Conservation (phyloP, 2,329 filamentous ascomycete genomes). For the Trichoderma brevicompactum region DNA sequence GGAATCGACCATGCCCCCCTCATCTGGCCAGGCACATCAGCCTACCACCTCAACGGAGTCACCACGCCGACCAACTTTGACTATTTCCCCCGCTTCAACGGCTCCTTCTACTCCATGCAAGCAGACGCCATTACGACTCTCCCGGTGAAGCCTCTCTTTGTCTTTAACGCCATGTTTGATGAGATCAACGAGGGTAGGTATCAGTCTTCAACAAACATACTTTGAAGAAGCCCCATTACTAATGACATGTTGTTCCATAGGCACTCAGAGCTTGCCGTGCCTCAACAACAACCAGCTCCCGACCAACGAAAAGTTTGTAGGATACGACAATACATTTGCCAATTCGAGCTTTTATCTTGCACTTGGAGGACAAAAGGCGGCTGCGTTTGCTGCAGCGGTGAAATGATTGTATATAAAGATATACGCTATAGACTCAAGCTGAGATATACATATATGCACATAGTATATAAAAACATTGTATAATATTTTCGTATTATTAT, state of each 20-base stretch:
- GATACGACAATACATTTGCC: conserved; percentile 19
- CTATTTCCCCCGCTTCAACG: conserved; percentile 26
- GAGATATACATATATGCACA: background rate
- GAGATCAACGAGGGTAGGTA: conserved; percentile 21
- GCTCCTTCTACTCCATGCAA: conserved; percentile 25
- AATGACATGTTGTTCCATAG: background rate
- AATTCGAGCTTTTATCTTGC: conserved; percentile 9
- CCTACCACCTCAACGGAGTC: conserved; percentile 25
- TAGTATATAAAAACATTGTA: no score
- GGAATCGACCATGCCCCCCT: conserved; percentile 25
- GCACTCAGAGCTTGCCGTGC: conserved; percentile 15
- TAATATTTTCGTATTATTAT: no score
- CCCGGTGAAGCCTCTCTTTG: conserved; percentile 15
- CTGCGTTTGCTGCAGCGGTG: conserved; percentile 9
- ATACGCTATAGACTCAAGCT: background rate
- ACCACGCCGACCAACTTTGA: conserved; percentile 13
- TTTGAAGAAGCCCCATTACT: background rate
- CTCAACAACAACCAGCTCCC: conserved; percentile 21
- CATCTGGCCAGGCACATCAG: conserved; percentile 21
- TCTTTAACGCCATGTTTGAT: conserved; percentile 27
- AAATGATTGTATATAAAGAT: background rate
- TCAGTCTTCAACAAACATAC: background rate
- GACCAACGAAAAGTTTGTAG: conserved; percentile 24
- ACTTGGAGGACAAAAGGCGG: conserved; percentile 21
- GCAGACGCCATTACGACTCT: conserved; percentile 15